Evolutionary conservation across 1,139 yeast species (phyloP).

Genomic region (Hyphopichia fennica): DNA sequence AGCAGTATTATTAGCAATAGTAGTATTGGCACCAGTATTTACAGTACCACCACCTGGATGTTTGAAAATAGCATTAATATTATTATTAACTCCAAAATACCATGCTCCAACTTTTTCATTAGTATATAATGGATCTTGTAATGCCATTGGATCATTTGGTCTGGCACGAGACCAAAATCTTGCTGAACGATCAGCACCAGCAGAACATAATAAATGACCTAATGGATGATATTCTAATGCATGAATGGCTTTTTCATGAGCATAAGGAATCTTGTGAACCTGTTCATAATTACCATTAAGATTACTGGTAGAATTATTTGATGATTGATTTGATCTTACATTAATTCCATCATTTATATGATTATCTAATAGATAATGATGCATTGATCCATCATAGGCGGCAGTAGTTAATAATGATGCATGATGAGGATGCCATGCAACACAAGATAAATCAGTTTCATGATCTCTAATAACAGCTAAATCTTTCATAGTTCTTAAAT

Average conservation of each 20-base stretch:
- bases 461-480: conserved; percentile 71
- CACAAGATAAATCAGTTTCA: conserved; percentile 81
- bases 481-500: conserved; percentile 81
- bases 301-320: background rate
- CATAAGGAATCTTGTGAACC: conserved; percentile 75
- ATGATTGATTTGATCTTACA: conserved; percentile 5
- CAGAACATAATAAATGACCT: conserved; percentile 89
- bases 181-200: conserved; percentile 93
- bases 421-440: conserved; percentile 93
- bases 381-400: conserved; percentile 83
- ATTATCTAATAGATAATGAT: conserved; percentile 70
- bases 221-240: conserved; percentile 89
- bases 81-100: conserved; percentile 69
- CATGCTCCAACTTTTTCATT: conserved; percentile 72
- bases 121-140: conserved; percentile 72
- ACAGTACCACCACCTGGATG: background rate
- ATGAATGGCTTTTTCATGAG: conserved; percentile 92
- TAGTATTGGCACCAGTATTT: background rate
- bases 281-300: conserved; percentile 34
- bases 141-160: conserved; percentile 85
- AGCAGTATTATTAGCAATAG: background rate
- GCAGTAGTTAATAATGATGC: conserved; percentile 81
- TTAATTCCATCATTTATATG: conserved; percentile 37
- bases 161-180: conserved; percentile 93
- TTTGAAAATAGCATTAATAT: conserved; percentile 54